Conservation (phyloP, 805 yeast genomes). For the Pichia manshurica region DNA sequence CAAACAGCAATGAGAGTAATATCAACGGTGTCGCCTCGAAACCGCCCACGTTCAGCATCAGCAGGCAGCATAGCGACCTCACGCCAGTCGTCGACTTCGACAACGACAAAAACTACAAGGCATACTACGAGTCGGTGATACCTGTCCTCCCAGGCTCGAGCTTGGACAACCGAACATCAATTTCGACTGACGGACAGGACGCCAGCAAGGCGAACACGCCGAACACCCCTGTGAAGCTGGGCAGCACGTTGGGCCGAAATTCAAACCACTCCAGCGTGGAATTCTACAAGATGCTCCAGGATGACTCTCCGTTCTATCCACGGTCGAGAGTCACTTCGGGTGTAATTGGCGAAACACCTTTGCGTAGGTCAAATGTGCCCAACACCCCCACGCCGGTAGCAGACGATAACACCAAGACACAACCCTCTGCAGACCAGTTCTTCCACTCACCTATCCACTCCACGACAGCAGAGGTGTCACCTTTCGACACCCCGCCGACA, state of each 20-base stretch:
- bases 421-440: too few relatives aligned
- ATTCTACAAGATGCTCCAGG: constrained; percentile 20
- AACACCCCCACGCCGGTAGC: too few relatives aligned
- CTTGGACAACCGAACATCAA: neutral
- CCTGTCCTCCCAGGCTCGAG: constrained; percentile 26
- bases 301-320: constrained; percentile 31
- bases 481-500: constrained; percentile 17
- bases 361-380: constrained; percentile 3
- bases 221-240: constrained; percentile 2
- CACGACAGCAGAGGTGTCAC: constrained; percentile 3
- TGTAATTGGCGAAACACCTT: constrained; percentile 23
- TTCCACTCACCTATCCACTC: neutral
- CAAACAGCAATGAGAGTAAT: too few relatives aligned
- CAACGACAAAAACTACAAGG: constrained; percentile 14
- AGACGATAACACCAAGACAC: too few relatives aligned
- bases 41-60: neutral
- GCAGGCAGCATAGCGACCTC: neutral
- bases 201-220: neutral
- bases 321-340: constrained; percentile 20
- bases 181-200: neutral
- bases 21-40: too few relatives aligned
- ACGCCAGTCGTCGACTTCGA: constrained; percentile 1
- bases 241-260: neutral
- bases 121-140: constrained; percentile 29
- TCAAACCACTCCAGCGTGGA: constrained; percentile 8